These are phyloP conservation scores for Alternaria ethzedia DNA, from an alignment of 2,329 filamentous ascomycete species.

Conservation along the genomic window DNA sequence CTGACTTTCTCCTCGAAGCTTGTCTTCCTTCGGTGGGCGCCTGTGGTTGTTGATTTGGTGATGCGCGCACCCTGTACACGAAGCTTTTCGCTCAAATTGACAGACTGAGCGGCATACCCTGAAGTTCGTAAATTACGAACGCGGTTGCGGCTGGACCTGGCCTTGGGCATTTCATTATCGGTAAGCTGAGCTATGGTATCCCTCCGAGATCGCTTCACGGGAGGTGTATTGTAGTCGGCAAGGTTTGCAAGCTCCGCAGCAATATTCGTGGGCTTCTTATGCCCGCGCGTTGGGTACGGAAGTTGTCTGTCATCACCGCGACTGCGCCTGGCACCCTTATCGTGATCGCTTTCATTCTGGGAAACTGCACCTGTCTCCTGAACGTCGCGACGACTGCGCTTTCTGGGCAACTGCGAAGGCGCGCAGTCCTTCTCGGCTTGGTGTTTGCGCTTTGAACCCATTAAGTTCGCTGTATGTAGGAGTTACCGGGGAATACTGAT, in stretches of 20 bases:
- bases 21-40: background rate
- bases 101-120: background rate
- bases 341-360: background rate
- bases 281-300: background rate
- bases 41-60: background rate
- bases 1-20: background rate
- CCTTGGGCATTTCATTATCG: background rate
- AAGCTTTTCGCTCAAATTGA: background rate
- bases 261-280: background rate
- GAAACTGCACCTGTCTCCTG: background rate
- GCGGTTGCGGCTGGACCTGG: background rate
- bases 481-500: background rate
- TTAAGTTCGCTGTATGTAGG: background rate
- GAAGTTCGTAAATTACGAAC: background rate
- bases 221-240: conserved; percentile 9
- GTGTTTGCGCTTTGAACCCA: background rate
- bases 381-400: background rate
- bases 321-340: background rate
- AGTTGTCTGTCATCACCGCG: background rate
- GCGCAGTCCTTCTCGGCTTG: background rate
- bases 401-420: background rate
- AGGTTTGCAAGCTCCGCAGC: conserved; percentile 3
- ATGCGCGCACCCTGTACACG: background rate
- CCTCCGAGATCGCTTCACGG: background rate
- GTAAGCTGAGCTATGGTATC: background rate